Evolutionary conservation across 257 asterid species (phyloP), one percentile per base, ranked within the genome.

Genomic region (Plantago ovata): DNA sequence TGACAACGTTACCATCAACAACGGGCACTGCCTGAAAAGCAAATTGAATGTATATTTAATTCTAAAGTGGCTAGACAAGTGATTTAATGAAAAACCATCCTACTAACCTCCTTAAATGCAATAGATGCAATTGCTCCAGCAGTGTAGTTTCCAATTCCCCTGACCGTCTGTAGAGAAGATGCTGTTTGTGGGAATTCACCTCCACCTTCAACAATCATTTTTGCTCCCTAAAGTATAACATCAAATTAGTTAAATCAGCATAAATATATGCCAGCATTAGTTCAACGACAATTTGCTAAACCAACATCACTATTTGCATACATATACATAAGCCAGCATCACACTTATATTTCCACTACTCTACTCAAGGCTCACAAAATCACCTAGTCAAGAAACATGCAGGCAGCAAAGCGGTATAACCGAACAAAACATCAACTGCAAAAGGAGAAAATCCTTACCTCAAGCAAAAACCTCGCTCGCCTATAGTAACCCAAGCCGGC

Each of bases 101-200:
- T 59, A 67, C 63, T 38, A 63, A 92, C 98, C 95, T 92, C 88
- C 56, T 80, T 73, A 66, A 88, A 88, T 48, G 98, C 97, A 62
- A 92, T 92, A 14, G 98, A 88, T 59, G 97, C 94, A 65, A 88
- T 82, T 59, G 97, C 98, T 68, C 98, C 98, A 40, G 98, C 97
- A 39, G 97, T 92, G 62, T 92, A 92, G 22, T 86, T 91, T 62
- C 98, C 96, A 55, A 92, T 88, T 64, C 98, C 98, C 54, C 65
- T 86, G 46, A 92, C 85, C 73, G 32, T 73, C 66, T 80, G 83
- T 65, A 92, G 96, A 63, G 84, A 70, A 45, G 95, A 69, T n/a
- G 85, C 93, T 19, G 92, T 84, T 56, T 70, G 79, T 3, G 98
- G 98, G 74, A 92, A 85, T 64, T 81, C 88, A 49, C 66, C 77